Conservation (phyloP, 2,329 filamentous ascomycete genomes). For the Fusarium sp. region DNA sequence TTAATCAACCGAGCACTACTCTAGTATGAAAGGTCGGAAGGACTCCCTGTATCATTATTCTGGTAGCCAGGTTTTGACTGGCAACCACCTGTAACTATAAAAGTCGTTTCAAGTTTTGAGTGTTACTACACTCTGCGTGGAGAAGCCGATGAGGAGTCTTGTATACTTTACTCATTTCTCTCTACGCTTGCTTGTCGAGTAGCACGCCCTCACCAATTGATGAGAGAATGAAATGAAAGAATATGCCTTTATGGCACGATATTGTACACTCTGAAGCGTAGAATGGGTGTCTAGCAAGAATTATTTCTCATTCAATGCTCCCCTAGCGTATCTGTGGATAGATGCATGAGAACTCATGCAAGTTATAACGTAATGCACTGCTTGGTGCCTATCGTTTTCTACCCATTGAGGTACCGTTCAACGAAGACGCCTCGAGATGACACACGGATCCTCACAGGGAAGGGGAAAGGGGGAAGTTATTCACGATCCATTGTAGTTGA, state of each 20-base stretch:
- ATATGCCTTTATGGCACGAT: not conserved
- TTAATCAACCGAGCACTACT: not conserved
- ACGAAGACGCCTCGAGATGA: not conserved
- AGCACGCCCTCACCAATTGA: not conserved
- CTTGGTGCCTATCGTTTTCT: not conserved
- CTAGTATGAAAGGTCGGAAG: not conserved
- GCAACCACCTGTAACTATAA: constrained; percentile 20
- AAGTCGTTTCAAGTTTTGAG: not conserved
- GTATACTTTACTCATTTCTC: not conserved
- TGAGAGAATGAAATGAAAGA: not conserved
- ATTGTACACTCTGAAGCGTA: not conserved
- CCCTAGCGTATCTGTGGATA: rapidly evolving
- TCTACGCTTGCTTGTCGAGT: not conserved
- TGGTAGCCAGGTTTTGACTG: not conserved
- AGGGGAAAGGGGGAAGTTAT: not conserved
- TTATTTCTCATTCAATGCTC: not conserved
- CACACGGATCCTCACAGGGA: not conserved
- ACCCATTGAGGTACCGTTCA: not conserved
- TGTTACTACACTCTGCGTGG: not conserved
- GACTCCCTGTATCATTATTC: constrained; percentile 31
- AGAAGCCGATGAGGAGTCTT: not conserved
- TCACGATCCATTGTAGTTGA: not conserved
- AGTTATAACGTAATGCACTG: not conserved
- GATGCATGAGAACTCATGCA: not conserved
- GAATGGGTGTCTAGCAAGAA: not conserved